phyloP scores from a whole-genome alignment of 176 grass and related monocot genomes.

The Elaeis guineensis region DNA sequence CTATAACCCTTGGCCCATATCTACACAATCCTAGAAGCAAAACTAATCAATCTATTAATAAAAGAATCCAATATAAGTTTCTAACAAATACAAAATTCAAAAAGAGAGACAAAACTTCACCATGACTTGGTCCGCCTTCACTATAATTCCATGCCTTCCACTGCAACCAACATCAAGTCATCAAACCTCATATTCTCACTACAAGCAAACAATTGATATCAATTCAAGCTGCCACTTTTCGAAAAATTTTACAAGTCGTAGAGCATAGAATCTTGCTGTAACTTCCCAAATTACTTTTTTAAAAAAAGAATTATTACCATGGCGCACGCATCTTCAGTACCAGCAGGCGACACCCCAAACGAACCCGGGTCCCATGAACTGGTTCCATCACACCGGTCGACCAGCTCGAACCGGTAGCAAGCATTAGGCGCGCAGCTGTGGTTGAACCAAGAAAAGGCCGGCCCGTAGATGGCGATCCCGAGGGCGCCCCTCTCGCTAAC shows the following conservation, averaged over 20 bases:
- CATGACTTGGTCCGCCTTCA: conserved; percentile 21
- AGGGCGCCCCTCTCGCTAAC: conserved; percentile 34
- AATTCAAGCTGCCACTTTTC: too few species aligned
- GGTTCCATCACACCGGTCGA: conserved; percentile 6
- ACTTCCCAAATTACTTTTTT: too few species aligned
- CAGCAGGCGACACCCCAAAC: conserved; percentile 25
- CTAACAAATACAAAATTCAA: conserved; percentile 11
- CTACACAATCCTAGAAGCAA: conserved; percentile 29
- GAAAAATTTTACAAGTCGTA: too few species aligned
- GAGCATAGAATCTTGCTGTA: too few species aligned
- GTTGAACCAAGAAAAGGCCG: conserved; percentile 88
- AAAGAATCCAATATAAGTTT: conserved; percentile 1
- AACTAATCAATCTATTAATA: conserved; percentile 1
- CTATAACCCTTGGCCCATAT: conserved; percentile 57
- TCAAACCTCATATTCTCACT: conserved; percentile 3
- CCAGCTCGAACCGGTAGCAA: conserved; percentile 49
- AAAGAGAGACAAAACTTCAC: conserved; percentile 29
- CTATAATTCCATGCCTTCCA: conserved; percentile 33
- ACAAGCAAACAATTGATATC: background rate
- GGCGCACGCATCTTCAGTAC: conserved; percentile 20
- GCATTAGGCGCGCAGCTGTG: conserved; percentile 78
- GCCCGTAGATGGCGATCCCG: conserved; percentile 63
- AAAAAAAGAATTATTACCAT: conserved; percentile 27
- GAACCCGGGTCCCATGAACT: conserved; percentile 21
- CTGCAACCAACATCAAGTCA: conserved; percentile 38